Percentiles rank a stretch among this genome's conserved stretches.
Conservation (phyloP, 2,329 filamentous ascomycete genomes). For the Alternaria solani region DNA sequence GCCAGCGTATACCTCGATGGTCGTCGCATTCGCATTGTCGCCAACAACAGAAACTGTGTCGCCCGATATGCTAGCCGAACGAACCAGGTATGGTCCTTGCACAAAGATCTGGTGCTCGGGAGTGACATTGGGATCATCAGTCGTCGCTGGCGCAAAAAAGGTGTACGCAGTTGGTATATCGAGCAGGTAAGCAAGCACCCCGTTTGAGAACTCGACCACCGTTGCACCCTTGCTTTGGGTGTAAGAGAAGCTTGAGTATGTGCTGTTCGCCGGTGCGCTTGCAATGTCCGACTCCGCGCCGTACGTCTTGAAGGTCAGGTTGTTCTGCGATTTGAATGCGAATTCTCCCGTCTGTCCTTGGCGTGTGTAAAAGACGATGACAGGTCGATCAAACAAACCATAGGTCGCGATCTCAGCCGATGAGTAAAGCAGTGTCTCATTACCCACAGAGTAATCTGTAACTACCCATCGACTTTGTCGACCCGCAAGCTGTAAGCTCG, state of each 20-base stretch:
- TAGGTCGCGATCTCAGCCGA: conserved; percentile 62
- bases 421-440: conserved; percentile 59
- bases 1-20: conserved; percentile 50
- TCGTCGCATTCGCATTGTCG: conserved; percentile 53
- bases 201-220: conserved; percentile 60
- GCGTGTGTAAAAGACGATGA: conserved; percentile 60
- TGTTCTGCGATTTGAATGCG: conserved; percentile 55
- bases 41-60: conserved; percentile 60
- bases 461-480: conserved; percentile 64
- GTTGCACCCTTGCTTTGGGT: conserved; percentile 58
- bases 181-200: conserved; percentile 61
- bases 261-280: conserved; percentile 29
- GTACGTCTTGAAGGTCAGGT: conserved; percentile 52
- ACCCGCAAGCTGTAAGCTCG: conserved; percentile 60
- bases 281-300: conserved; percentile 51
- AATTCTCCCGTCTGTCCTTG: conserved; percentile 61
- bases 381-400: conserved; percentile 56
- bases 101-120: conserved; percentile 55
- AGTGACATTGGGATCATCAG: conserved; percentile 54
- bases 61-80: conserved; percentile 52
- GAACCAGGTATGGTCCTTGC: conserved; percentile 40
- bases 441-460: conserved; percentile 61
- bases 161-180: conserved; percentile 64
- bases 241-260: conserved; percentile 53
- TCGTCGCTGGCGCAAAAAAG: conserved; percentile 63